Evolutionary conservation across 176 grass and related monocot genomes (phyloP).

Genomic region (Bolboschoenus planiculmis): DNA sequence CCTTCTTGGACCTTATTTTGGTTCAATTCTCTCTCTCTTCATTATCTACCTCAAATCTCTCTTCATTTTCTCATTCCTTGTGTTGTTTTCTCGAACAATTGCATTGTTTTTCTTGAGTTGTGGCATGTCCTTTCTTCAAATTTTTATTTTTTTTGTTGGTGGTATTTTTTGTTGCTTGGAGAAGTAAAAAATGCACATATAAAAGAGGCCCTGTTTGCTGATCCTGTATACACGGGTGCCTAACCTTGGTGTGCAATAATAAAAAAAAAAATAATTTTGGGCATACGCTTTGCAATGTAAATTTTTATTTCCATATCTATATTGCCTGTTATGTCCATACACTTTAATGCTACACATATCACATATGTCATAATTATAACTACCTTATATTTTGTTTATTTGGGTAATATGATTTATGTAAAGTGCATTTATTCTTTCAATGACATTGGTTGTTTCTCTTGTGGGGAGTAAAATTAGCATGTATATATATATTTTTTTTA

Average conservation of each 20-base stretch:
- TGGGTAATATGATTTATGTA: no score
- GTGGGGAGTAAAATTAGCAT: no score
- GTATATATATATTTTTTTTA: no score
- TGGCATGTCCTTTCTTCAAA: background rate
- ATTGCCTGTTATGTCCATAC: conserved; percentile 29
- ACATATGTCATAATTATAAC: no score
- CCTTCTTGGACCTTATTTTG: background rate
- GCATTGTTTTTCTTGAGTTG: background rate
- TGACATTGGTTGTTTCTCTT: no score
- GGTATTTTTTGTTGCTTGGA: background rate
- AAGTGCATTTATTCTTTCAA: no score
- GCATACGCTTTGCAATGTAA: conserved; percentile 26
- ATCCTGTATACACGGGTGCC: conserved; percentile 20
- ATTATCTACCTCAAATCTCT: background rate
- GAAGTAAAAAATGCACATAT: conserved; percentile 2
- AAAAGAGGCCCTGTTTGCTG: conserved; percentile 27
- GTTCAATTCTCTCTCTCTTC: background rate
- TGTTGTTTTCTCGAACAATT: background rate
- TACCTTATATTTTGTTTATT: no score
- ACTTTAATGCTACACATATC: no score
- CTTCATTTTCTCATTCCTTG: background rate
- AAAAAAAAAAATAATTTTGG: background rate
- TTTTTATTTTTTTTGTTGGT: background rate
- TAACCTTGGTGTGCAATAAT: conserved; percentile 22
- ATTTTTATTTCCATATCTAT: conserved; percentile 8